These are phyloP conservation scores for Chlorophyllum brunneum DNA, from an alignment of 768 basidiomycete genomes.

Conservation along the genomic window DNA sequence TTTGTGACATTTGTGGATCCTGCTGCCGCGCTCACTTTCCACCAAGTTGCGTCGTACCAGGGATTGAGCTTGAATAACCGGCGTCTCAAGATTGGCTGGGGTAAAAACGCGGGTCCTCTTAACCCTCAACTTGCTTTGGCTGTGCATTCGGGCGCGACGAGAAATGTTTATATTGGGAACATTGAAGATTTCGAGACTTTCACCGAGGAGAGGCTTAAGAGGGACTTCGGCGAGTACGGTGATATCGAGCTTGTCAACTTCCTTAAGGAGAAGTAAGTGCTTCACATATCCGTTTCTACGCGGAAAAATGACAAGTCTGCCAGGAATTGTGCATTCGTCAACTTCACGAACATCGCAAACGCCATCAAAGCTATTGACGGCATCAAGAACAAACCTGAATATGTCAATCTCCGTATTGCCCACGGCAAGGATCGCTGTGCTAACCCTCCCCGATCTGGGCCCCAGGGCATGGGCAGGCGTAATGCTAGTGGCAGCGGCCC, in stretches of 20 bases:
- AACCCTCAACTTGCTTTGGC: conserved; percentile 81
- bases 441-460: conserved; percentile 83
- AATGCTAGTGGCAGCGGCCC: conserved; percentile 32
- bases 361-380: conserved; percentile 99
- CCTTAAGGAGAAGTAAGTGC: conserved; percentile 83
- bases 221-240: conserved; percentile 94
- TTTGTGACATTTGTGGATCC: conserved; percentile 97
- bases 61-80: conserved; percentile 91
- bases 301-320: conserved; percentile 4
- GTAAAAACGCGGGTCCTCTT: conserved; percentile 89
- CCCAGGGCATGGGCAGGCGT: conserved; percentile 61
- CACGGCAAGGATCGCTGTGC: conserved; percentile 97
- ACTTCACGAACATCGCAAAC: conserved; percentile 92
- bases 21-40: conserved; percentile 89
- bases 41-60: conserved; percentile 85
- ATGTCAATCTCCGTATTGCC: conserved; percentile 82
- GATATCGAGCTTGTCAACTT: conserved; percentile 98
- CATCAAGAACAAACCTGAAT: conserved; percentile 89
- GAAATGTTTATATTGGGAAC: conserved; percentile 95
- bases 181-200: conserved; percentile 95
- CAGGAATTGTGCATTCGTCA: conserved; percentile 94
- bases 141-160: conserved; percentile 88
- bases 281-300: neutral
- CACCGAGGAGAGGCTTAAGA: conserved; percentile 83
- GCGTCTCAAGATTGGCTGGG: conserved; percentile 96